phyloP scores from a whole-genome alignment of 345 rosid genomes.

The Atalantia buxifolia region DNA sequence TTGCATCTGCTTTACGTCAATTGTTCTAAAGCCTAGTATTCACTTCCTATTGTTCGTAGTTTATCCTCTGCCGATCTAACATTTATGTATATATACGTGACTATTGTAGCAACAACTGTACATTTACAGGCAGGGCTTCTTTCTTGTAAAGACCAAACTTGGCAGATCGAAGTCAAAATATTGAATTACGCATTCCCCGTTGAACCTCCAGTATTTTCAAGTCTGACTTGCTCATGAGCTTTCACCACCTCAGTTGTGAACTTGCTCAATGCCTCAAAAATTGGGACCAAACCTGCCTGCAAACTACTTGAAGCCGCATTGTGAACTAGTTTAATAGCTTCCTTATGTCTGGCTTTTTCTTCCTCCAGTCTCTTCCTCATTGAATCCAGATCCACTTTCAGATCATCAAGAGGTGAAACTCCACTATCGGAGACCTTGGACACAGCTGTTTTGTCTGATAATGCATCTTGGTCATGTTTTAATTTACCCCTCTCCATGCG shows the following conservation, averaged over 20 bases:
- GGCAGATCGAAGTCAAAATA: background rate
- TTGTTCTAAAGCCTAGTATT: background rate
- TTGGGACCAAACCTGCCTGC: conserved; percentile 77
- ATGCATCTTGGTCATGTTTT: conserved; percentile 54
- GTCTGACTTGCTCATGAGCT: conserved; percentile 77
- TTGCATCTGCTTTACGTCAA: background rate
- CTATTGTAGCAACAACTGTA: conserved; percentile 20
- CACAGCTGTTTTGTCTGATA: conserved; percentile 53
- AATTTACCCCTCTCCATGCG: conserved; percentile 59
- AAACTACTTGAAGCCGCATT: conserved; percentile 79
- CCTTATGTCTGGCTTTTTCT: conserved; percentile 76
- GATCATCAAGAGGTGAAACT: conserved; percentile 69
- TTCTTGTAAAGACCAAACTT: background rate
- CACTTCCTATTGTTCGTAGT: background rate
- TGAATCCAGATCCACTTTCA: conserved; percentile 85
- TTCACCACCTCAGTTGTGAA: conserved; percentile 75
- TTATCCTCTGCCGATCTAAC: background rate
- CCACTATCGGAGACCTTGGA: conserved; percentile 62
- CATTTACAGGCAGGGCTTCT: conserved; percentile 1
- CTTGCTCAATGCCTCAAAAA: conserved; percentile 74
- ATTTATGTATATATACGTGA: background rate
- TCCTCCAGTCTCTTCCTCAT: conserved; percentile 74
- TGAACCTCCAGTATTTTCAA: conserved; percentile 27
- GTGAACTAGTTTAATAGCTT: conserved; percentile 59
- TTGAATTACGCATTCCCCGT: conserved; percentile 3